Evolutionary conservation across 2,329 filamentous ascomycete species (phyloP).

Genomic region (Aschersonia sp.): DNA sequence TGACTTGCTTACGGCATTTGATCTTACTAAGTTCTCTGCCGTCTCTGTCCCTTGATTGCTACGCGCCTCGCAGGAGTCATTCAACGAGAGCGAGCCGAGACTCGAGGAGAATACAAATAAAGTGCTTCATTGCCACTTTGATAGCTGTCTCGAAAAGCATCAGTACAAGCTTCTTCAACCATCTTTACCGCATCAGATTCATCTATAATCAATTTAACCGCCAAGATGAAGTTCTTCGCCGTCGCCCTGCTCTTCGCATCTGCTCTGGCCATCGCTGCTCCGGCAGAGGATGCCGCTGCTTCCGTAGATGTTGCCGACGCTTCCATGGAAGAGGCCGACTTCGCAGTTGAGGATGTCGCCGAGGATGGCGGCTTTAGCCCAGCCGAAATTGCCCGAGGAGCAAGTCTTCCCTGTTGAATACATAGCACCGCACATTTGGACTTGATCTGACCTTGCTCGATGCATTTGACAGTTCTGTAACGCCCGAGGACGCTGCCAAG

Average conservation of each 20-base stretch:
- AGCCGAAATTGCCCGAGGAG: neutral
- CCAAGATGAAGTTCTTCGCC: conserved; percentile 1
- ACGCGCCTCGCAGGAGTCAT: neutral
- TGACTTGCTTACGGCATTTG: too few relatives aligned
- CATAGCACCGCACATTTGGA: neutral
- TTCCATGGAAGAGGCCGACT: neutral
- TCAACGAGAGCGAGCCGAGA: neutral
- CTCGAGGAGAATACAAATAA: neutral
- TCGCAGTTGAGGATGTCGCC: neutral
- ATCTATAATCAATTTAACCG: neutral
- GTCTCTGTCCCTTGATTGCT: neutral
- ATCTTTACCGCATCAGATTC: too few relatives aligned
- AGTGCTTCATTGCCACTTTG: neutral
- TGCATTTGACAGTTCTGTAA: neutral
- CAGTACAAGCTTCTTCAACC: too few relatives aligned
- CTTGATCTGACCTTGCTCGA: neutral
- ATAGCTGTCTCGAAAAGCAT: too few relatives aligned
- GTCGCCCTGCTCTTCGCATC: conserved; percentile 1
- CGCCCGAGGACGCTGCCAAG: neutral
- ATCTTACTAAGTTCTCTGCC: neutral
- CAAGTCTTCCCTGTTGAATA: neutral
- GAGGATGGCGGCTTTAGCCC: neutral
- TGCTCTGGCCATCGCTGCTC: neutral
- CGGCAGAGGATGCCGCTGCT: neutral
- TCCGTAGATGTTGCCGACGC: neutral